Evolutionary conservation across 345 rosid species (phyloP), one percentile per base, ranked within the genome.

Genomic region (Alliaria petiolata): DNA sequence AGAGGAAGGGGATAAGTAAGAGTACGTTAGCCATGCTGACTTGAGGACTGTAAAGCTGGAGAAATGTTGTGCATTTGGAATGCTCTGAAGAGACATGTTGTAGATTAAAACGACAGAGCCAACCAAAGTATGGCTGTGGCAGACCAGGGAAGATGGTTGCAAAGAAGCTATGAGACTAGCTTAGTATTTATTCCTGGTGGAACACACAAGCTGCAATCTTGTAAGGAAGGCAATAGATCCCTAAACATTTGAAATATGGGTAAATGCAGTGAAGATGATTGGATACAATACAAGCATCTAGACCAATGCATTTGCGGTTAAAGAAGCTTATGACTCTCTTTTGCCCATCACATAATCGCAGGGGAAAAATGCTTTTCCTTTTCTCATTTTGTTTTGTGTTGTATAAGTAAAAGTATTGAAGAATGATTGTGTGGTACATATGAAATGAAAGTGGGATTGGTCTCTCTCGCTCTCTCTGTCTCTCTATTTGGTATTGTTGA

Each of bases 41-140:
- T 8, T 30, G 50, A 50, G 8, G 68, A 61, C 14, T 38, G 50
- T 44, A 17, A 52, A 33, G 55, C 5, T n/a, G 61, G 75, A 51
- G 53, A 50, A 50, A 0, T 2, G 11, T 33, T 50, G n/a, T 60
- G 75, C 43, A 39, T 50, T 60, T 40, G 9, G 13, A 62, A 52
- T 52, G 54, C 54, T 71, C 36, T 62, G 54, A 10, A 33, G 46
- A 40, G 75, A 71, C 44, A 50, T 71, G 53, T 43, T 61, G 52
- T 71, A 51, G n/a, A 61, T 10, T 40, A 16, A 10, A 34, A 22
- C 25, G 8, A 1, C 22, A 1, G 35, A n/a, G 44, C 36, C 16
- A n/a, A 33, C 3, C 55, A 40, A 51, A 36, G 30, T 22, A 12
- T 62, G 61, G 15, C 2, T 71, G 75, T 60, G 43, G 67, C 63